Percentiles rank a stretch among this genome's conserved stretches.
These are phyloP conservation scores for Pseudopyricularia javanii DNA, from an alignment of 2,329 filamentous ascomycete genomes.

Conservation along the genomic window DNA sequence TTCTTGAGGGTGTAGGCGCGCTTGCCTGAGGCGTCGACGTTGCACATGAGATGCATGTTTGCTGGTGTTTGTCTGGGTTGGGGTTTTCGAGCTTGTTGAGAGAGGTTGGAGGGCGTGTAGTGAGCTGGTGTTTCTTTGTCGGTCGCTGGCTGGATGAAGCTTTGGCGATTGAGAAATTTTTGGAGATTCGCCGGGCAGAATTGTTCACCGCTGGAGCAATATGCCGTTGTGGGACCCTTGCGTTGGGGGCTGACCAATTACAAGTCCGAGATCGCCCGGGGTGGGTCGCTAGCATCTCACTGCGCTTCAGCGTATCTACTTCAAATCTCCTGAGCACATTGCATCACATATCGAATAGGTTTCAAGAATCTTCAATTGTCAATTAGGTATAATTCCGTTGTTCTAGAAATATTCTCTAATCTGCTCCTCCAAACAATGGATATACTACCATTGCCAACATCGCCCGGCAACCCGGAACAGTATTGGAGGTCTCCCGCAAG, in stretches of 20 bases:
- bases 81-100: background rate
- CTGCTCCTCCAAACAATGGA: too few relatives aligned
- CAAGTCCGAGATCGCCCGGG: background rate
- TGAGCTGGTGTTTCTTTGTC: background rate
- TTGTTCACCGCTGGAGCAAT: background rate
- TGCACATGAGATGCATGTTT: conserved; percentile 64
- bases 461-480: too few relatives aligned
- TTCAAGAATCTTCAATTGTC: too few relatives aligned
- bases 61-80: background rate
- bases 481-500: too few relatives aligned
- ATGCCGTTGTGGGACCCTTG: background rate
- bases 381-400: too few relatives aligned
- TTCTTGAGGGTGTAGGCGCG: conserved; percentile 95
- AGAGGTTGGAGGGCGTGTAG: background rate
- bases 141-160: background rate
- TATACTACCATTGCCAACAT: too few relatives aligned
- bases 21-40: conserved; percentile 68
- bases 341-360: too few relatives aligned
- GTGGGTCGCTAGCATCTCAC: background rate
- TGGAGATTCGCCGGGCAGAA: background rate
- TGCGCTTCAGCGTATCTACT: too few relatives aligned
- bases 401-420: too few relatives aligned
- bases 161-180: background rate
- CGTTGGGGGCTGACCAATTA: background rate
- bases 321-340: too few relatives aligned